Conservation (phyloP, 768 basidiomycete species). For the Pulveroboletus sp. region DNA sequence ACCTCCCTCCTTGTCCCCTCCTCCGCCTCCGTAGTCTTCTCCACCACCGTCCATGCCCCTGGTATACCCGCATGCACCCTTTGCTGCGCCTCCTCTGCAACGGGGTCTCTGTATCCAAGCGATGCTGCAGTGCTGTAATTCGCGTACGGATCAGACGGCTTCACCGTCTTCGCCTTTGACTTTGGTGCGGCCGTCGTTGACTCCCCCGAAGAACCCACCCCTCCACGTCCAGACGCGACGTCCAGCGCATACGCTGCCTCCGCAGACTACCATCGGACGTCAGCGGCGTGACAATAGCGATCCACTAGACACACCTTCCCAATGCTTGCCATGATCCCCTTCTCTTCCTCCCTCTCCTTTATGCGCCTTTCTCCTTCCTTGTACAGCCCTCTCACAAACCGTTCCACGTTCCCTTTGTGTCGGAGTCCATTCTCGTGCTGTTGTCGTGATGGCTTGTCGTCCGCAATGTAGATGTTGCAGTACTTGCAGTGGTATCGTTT, state of each 20-base stretch:
- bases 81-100: conserved; percentile 62
- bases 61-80: conserved; percentile 62
- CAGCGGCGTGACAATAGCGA: not conserved
- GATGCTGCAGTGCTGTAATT: conserved; percentile 88
- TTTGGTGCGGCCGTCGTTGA: conserved; percentile 23
- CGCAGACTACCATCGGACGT: conserved; percentile 51
- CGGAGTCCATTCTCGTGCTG: conserved; percentile 92
- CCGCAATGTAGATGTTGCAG: conserved; percentile 94
- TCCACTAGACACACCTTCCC: conserved; percentile 52
- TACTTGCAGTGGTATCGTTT: conserved; percentile 96
- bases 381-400: conserved; percentile 89
- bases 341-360: conserved; percentile 81
- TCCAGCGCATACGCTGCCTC: conserved; percentile 76
- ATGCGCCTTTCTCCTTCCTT: conserved; percentile 87
- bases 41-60: conserved; percentile 74
- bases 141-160: conserved; percentile 61
- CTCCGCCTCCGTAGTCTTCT: conserved; percentile 1
- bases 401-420: conserved; percentile 92
- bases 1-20: conserved; percentile 1
- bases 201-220: conserved; percentile 12
- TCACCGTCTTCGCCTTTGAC: conserved; percentile 40
- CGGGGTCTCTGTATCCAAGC: conserved; percentile 76
- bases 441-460: conserved; percentile 86
- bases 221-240: conserved; percentile 60
- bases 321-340: conserved; percentile 78